Base-by-base conservation (phyloP, 1,139 yeast species). In the Spencermartinsiella ligniputridi region DNA sequence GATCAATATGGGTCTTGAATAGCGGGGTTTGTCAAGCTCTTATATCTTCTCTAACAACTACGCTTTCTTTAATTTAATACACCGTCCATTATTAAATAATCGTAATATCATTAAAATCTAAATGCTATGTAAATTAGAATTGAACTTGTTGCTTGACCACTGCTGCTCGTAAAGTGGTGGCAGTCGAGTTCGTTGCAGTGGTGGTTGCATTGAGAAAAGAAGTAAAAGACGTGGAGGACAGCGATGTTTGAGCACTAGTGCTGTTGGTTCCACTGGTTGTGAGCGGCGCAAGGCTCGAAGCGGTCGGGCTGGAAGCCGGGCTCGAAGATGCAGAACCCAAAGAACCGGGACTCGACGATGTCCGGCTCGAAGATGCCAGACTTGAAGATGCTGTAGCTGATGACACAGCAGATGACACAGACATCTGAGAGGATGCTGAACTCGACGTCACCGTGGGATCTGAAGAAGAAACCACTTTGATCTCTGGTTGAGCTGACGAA, bases 401-500 rank as follows among this genome's bases (percentile, higher is more conserved):
- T 29, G 19, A 18, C 8, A 34, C 37, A 16, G 37, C 21, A 6
- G 37, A n/a, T 6, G 21, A 12, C 37, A 13, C 11, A 8, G 11
- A 11, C 11, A 11, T 13, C 8, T 11, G 9, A 8, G 15, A 30
- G 15, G 13, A 11, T 11, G 35, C 35, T 13, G 15, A 30, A 30
- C 9, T 30, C 8, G 35, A 30, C 15, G 35, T 11, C 13, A 15
- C 11, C 11, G 35, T 11, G 35, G 15, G 9, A 9, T 11, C 9
- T 9, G 35, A 11, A 13, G 35, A 9, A 30, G 11, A 8, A 15
- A 13, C 15, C 15, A 36, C 16, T 18, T 37, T 22, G 15, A 39
- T 29, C 3, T 41, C 25, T 8, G 33, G n/a, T n/a, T 20, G 32
- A 13, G 39, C 13, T 11, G 41, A 29, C 17, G 34, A 42, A n/a